Evolutionary conservation across 768 basidiomycete species (phyloP), one percentile per base, ranked within the genome.

Genomic region (Melanogaster broomeanus): DNA sequence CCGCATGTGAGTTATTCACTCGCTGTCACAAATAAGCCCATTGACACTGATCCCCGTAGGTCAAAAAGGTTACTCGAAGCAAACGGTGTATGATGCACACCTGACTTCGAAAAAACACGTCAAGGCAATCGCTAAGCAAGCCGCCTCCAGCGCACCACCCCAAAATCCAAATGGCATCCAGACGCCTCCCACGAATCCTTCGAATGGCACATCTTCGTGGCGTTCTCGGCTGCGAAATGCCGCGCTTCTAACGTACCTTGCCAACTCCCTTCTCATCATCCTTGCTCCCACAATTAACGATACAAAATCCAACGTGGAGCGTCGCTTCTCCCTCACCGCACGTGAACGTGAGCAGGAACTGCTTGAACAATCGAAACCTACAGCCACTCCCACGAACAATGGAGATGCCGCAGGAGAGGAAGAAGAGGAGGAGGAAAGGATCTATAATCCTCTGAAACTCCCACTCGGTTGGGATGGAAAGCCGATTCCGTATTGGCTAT

Each of bases 391-490:
- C 16, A 70, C 79, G 25, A 71, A 74, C 37, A 72, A 77, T 3
- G 63, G 28, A 38, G 66, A 67, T 3, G 80, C 75, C 47, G 81
- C 73, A 15, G 84, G 73, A 8, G 87, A 88, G 48, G 93, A 96
- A 52, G 93, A 95, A 42, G 94, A 95, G 57, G 94, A 93, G 59
- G 94, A 98, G 62, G 96, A 94, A 62, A 84, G 92, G 59, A 94
- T 99, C 30, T 99, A 98, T 72, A 99, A 99, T 60, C 97, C 97
- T 41, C 82, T 98, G 44, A 98, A 98, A 73, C 75, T 98, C 37
- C 97, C 97, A 13, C 78, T 98, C 19, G 93, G 93, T 5, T 98
- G 94, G 94, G 97, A 99, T 64, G 95, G 96, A 28, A 98, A 98
- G 66, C 97, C 97, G 18, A 99, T 99, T 62, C 97, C 97, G 30